Conservation (phyloP, 2,329 filamentous ascomycete species). For the Cercospora canescens region DNA sequence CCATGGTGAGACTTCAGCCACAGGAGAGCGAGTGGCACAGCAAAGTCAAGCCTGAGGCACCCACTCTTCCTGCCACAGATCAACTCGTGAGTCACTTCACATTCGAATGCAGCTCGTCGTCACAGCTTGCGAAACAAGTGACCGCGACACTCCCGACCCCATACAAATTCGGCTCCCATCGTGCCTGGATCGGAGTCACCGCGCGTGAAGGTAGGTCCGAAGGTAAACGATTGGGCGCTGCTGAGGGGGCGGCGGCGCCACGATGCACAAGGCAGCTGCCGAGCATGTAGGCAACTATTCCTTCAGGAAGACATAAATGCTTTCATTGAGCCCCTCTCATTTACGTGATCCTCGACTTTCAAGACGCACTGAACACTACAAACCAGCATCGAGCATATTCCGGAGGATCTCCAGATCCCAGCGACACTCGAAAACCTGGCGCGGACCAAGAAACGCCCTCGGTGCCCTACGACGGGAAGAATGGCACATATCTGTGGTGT, state of each 20-base stretch:
- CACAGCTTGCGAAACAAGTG: neutral
- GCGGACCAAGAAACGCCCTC: neutral
- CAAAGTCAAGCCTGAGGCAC: neutral
- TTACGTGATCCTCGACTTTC: neutral
- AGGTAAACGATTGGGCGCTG: neutral
- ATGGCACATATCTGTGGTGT: conserved; percentile 33
- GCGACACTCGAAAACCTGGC: neutral
- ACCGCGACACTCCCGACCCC: neutral
- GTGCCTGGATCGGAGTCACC: neutral
- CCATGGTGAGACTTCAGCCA: too few species aligned
- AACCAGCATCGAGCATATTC: neutral
- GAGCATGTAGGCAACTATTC: neutral
- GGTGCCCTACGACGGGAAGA: neutral
- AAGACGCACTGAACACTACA: neutral
- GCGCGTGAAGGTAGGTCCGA: neutral
- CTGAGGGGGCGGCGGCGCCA: neutral
- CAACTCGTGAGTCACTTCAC: neutral
- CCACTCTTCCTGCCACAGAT: neutral
- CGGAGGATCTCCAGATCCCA: neutral
- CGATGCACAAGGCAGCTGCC: conserved; percentile 1
- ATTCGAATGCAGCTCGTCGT: neutral
- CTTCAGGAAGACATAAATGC: neutral
- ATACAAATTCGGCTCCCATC: neutral
- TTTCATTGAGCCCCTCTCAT: neutral
- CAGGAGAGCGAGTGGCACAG: too few species aligned